Evolutionary conservation across 352 stramenopile species (phyloP).

Genomic region (Pythium angustatum): DNA sequence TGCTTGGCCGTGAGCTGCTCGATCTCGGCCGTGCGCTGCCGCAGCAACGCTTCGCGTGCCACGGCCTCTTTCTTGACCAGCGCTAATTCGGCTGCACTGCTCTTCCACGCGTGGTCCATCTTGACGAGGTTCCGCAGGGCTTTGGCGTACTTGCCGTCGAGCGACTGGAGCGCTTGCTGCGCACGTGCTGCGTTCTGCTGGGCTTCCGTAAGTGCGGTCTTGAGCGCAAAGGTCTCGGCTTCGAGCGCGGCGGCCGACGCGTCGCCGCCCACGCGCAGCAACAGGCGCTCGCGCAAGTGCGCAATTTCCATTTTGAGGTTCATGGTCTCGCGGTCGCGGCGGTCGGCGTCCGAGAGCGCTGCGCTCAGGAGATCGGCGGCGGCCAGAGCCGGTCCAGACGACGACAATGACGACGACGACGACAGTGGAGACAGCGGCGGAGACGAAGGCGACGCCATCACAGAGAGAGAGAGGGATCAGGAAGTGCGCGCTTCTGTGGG

Average conservation of each 20-base stretch:
- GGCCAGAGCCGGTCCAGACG: background rate
- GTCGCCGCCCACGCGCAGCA: slow-evolving; percentile 72
- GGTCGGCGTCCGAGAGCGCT: slow-evolving; percentile 50
- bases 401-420: background rate
- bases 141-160: slow-evolving; percentile 70
- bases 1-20: slow-evolving; percentile 32
- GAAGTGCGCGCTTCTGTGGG: too few relatives aligned
- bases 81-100: slow-evolving; percentile 39
- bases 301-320: slow-evolving; percentile 87
- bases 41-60: slow-evolving; percentile 13
- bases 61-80: slow-evolving; percentile 18
- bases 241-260: slow-evolving; percentile 75
- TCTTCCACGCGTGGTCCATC: slow-evolving; percentile 75
- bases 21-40: slow-evolving; percentile 21
- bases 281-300: slow-evolving; percentile 70
- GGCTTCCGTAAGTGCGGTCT: slow-evolving; percentile 52
- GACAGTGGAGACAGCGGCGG: background rate
- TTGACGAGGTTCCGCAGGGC: slow-evolving; percentile 65
- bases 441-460: background rate
- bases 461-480: too few relatives aligned
- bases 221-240: slow-evolving; percentile 72
- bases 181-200: slow-evolving; percentile 46
- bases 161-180: slow-evolving; percentile 41
- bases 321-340: slow-evolving; percentile 69
- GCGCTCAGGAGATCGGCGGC: slow-evolving; percentile 37